Evolutionary conservation across 179 eudicot species (phyloP).

Genomic region (Nepenthes alata): DNA sequence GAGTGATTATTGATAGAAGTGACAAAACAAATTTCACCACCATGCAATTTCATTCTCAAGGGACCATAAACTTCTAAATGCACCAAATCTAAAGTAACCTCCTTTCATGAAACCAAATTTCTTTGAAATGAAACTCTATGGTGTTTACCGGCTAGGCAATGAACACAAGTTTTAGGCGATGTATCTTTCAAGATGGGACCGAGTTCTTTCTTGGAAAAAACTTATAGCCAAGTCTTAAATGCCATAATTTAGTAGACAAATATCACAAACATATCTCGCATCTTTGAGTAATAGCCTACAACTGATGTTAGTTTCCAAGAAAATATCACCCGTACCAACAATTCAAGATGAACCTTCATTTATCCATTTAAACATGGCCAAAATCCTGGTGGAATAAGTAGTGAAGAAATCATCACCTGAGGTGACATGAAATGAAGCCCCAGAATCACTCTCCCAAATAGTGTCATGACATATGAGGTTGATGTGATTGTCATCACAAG

Average conservation of each 20-base stretch:
- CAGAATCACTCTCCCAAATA: constrained; percentile 1
- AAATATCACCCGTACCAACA: constrained; percentile 1
- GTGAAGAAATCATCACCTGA: neutral
- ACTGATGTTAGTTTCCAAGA: neutral
- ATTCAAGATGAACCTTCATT: neutral
- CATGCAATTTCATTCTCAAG: neutral
- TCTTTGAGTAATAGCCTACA: constrained; percentile 2
- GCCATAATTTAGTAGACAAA: neutral
- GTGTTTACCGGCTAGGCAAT: neutral
- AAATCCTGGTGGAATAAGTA: neutral
- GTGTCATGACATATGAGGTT: neutral
- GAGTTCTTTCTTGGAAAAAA: neutral
- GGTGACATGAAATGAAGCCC: constrained; percentile 3
- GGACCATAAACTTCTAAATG: neutral
- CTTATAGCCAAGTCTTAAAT: neutral
- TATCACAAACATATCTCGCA: neutral
- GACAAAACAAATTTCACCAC: constrained; percentile 3
- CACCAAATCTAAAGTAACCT: neutral
- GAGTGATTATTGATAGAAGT: constrained; percentile 2
- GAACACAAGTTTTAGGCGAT: neutral
- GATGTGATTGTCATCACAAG: neutral
- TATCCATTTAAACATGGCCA: neutral
- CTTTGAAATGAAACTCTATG: neutral
- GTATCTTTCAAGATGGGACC: neutral
- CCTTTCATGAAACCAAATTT: neutral